Percentiles rank a stretch among this genome's conserved stretches.
These are phyloP conservation scores for Phytopythium sindhum DNA, from an alignment of 352 stramenopile genomes.

Conservation along the genomic window DNA sequence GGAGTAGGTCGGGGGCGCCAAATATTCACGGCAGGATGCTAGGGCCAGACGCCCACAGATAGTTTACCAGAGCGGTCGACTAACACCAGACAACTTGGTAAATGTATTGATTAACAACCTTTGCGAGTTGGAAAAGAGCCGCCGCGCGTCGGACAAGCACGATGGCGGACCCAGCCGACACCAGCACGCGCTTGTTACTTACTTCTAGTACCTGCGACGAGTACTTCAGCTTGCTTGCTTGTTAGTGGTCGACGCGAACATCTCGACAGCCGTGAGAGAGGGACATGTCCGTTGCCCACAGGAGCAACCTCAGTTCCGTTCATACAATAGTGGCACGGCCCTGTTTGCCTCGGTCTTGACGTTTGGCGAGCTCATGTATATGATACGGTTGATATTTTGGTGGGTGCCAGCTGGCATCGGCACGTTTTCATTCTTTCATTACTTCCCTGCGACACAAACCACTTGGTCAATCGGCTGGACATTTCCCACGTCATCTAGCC, in stretches of 20 bases:
- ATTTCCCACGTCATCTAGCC: too few species aligned
- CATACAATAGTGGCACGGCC: too few species aligned
- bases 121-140: background rate
- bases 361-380: background rate
- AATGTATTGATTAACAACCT: background rate
- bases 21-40: too few species aligned
- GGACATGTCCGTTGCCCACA: background rate
- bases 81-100: background rate
- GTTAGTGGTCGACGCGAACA: too few species aligned
- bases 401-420: background rate
- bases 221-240: too few species aligned
- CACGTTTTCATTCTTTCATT: background rate
- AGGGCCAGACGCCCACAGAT: too few species aligned
- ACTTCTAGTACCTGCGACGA: too few species aligned
- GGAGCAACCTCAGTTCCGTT: background rate
- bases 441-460: background rate
- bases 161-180: background rate
- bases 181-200: too few species aligned
- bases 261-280: too few species aligned
- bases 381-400: background rate
- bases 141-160: too few species aligned
- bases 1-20: too few species aligned
- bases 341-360: too few species aligned
- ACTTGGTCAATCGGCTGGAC: background rate
- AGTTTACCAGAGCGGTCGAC: background rate